Evolutionary conservation across 129 eudicot genomes (phyloP).

Genomic region (carrot (Daucus carota)): DNA sequence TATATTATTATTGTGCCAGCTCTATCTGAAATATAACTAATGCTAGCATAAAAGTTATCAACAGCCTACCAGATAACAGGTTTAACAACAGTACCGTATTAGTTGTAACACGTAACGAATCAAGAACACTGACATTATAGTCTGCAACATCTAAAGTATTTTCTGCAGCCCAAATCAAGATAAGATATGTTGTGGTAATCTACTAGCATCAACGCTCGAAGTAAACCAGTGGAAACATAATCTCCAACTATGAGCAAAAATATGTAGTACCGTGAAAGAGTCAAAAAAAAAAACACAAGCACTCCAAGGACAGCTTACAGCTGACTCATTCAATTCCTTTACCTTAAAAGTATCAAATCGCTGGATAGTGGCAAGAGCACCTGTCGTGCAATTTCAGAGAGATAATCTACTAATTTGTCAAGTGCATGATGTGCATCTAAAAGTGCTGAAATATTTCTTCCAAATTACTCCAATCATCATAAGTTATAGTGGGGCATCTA

Average conservation of each 20-base stretch:
- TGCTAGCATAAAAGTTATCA: background rate
- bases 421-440: background rate
- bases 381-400: background rate
- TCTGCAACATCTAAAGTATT: background rate
- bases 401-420: background rate
- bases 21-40: background rate
- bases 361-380: background rate
- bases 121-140: background rate
- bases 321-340: background rate
- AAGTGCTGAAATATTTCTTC: background rate
- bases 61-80: background rate
- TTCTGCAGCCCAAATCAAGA: background rate
- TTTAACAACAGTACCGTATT: background rate
- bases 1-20: no score
- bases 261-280: background rate
- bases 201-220: background rate
- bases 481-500: background rate
- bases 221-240: background rate
- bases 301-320: background rate
- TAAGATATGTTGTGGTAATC: background rate
- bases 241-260: background rate
- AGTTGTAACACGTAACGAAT: background rate
- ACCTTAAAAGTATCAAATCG: background rate
- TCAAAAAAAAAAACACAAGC: background rate
- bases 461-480: constrained; percentile 5